Base-by-base conservation (phyloP, 805 yeast species). In the Lipomyces anomalus region DNA sequence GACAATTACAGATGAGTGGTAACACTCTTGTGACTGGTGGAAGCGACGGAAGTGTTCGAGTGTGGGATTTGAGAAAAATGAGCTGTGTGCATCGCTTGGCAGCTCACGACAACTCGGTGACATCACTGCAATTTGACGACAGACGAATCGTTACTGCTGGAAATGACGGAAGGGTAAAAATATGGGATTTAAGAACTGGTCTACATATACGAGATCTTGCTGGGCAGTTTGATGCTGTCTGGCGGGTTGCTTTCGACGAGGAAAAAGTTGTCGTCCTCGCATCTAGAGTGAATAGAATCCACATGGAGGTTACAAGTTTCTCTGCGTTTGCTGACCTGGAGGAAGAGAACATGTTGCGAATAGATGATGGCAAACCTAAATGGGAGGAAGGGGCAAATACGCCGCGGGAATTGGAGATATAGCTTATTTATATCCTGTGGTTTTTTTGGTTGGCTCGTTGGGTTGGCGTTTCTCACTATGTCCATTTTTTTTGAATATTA, bases 1-100 rank as follows among this genome's bases (percentile, higher is more conserved):
- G 97, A 0, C 73, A 90, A 37, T 68, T 90, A 26, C 84, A 84
- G 43, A 70, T 89, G 24, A 76, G 84, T 0, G 82, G 82, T 37
- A 75, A 79, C 40, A 81, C 75, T 9, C 68, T 89, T 35, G 79
- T 87, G 1, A 80, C 95, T 0, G 97, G 97, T 0, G 95, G 92
- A 60, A 76, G 80, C 29, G 82, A 82, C 61, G 97, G 97, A 0
- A 75, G 81, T 29, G 77, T 92, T 0, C 73, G 96, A 43, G 69
- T 90, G 6, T 81, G 88, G 79, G 95, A 90, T 65, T 84, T 95
- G 7, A 71, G 74, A 20, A 75, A 78, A 9, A 92, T 90, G 20
- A 73, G 72, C 50, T 90, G 97, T 63, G 78, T 88, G 0, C 92
- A 85, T 63, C 54, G 72, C 17, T 60, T 70, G 7, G 70, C 70